These are phyloP conservation scores for Trichoderma koningiopsis DNA, from an alignment of 2,329 filamentous ascomycete genomes.

Conservation along the genomic window DNA sequence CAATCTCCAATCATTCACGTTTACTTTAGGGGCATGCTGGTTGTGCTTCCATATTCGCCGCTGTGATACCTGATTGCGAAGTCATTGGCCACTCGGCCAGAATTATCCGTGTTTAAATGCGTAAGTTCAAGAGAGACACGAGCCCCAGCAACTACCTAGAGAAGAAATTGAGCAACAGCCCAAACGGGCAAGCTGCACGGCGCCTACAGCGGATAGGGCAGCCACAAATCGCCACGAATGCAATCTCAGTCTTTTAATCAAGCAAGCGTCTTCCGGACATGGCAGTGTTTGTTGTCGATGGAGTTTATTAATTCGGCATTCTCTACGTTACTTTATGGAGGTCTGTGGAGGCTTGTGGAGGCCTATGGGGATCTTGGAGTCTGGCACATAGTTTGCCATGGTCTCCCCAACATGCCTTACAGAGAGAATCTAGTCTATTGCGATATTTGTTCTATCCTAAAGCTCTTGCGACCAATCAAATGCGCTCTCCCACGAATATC, in stretches of 20 bases:
- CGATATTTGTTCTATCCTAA: not conserved
- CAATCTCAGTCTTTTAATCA: not conserved
- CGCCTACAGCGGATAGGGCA: not conserved
- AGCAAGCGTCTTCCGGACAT: not conserved
- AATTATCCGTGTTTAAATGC: not conserved
- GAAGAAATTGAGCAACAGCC: not conserved
- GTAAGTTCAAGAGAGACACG: not conserved
- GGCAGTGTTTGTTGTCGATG: not conserved
- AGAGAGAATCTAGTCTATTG: too few species aligned
- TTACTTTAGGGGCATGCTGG: not conserved
- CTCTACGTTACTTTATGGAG: not conserved
- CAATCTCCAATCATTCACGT: not conserved
- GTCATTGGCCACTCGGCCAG: not conserved
- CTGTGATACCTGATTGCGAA: not conserved
- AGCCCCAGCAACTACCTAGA: not conserved
- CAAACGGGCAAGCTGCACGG: not conserved
- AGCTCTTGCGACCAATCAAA: not conserved
- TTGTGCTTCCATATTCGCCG: not conserved
- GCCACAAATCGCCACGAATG: too few species aligned
- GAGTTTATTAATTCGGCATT: not conserved
- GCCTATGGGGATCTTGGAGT: not conserved
- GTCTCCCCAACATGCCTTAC: too few species aligned
- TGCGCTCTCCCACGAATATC: not conserved
- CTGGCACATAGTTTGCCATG: not conserved
- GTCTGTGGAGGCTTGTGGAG: too few species aligned